Base-by-base conservation (phyloP, 805 yeast genomes). In the Hanseniaspora valbyensis region DNA sequence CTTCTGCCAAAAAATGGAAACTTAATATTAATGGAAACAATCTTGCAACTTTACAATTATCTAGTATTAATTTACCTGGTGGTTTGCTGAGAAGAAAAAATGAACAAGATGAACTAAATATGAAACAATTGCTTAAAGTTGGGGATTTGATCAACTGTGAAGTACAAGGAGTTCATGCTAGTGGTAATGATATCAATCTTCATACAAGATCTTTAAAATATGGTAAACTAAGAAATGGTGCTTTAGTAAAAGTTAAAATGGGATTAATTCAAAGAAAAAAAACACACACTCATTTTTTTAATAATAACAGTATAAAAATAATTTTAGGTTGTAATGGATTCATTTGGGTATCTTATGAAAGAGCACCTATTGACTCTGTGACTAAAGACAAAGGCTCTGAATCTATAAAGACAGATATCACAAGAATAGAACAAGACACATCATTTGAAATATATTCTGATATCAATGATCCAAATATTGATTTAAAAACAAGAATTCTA, bases 131-230 rank as follows among this genome's bases (percentile, higher is more conserved):
- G 60, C 69, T 92, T 58, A 92, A 92, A 62, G 99, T 94, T 61
- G 98, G 98, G 14, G 98, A 92, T 65, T 71, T 94, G 54, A 71
- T 92, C 53, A 92, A 92, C 62, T 95, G 96, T 39, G 99, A 92
- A 66, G 95, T 92, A 16, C 98, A 94, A 68, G 80, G 85, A 14
- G 70, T 89, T 37, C 90, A 77, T 64, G 79, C 77, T 56, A 95
- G 88, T 64, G 98, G 98, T 19, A 77, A 87, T 55, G 96, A 96
- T 0, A 81, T 95, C 0, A 36, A 44, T n/a, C 69, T 92, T 54
- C 99, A 92, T 65, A 92, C 98, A 1, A 78, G 99, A 64, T 90
- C 97, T 0, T 71, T 94, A 55, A 86, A 89, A 62, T 92, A 92
- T 63, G 99, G 99, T 14, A 92, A 92, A 64, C 71, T 92, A 54